phyloP scores from a whole-genome alignment of 495 filamentous ascomycete species.

The Hyaloscypha variabilis region DNA sequence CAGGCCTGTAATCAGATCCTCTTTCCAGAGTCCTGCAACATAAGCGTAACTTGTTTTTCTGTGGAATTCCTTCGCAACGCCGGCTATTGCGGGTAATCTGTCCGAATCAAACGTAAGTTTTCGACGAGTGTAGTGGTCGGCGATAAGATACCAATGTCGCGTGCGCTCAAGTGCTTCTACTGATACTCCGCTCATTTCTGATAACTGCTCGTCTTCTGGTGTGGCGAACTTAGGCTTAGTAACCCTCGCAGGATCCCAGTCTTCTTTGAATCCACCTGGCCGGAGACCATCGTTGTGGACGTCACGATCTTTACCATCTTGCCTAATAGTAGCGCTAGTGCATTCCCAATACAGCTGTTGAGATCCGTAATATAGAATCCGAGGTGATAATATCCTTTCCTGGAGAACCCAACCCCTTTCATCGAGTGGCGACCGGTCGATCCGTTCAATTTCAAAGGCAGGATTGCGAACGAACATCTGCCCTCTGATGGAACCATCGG shows the following conservation, averaged over 20 bases:
- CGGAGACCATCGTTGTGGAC: too few species aligned
- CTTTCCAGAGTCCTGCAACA: slow-evolving; percentile 9
- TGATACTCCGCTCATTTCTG: neutral
- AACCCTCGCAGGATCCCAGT: too few species aligned
- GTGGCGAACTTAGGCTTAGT: too few species aligned
- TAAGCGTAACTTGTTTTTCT: neutral
- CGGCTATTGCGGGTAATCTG: slow-evolving; percentile 11
- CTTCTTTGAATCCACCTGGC: too few species aligned
- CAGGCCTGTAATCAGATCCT: neutral
- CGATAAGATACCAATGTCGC: slow-evolving; percentile 8
- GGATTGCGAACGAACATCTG: too few species aligned
- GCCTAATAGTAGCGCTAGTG: neutral
- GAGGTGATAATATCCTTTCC: slow-evolving; percentile 35
- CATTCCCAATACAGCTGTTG: slow-evolving; percentile 35
- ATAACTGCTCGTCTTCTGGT: too few species aligned
- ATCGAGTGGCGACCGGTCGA: slow-evolving; percentile 19
- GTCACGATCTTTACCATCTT: too few species aligned
- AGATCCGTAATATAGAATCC: slow-evolving; percentile 32
- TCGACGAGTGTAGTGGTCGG: slow-evolving; percentile 32
- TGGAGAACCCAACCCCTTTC: slow-evolving; percentile 41
- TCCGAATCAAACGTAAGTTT: slow-evolving; percentile 1
- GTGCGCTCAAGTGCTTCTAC: neutral
- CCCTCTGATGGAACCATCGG: too few species aligned
- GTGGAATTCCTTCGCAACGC: neutral
- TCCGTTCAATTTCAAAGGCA: too few species aligned